These are phyloP conservation scores for Paramecium octaurelia DNA, from an alignment of 73 alveolate species.

Conservation along the genomic window DNA sequence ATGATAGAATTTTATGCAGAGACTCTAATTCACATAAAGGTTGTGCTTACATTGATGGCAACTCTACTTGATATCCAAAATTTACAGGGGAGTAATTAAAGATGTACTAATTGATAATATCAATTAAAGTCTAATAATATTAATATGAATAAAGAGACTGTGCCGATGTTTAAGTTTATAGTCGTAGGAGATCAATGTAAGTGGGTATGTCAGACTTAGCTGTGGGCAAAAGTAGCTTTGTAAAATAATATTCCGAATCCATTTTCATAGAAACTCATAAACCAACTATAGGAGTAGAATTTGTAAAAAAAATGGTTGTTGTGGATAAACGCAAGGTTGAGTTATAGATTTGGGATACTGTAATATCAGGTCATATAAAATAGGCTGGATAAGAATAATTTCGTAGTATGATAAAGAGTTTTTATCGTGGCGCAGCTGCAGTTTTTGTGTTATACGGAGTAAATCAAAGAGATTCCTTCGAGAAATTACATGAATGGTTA, in stretches of 20 bases:
- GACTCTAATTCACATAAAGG: not conserved
- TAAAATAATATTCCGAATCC: not conserved
- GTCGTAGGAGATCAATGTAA: not conserved
- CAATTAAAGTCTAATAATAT: not conserved
- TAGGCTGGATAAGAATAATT: conserved; percentile 11
- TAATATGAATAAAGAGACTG: not conserved
- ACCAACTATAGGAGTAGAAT: conserved; percentile 4
- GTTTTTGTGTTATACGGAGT: not conserved
- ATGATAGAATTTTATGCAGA: not conserved
- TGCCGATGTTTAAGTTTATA: not conserved
- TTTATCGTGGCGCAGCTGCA: conserved; percentile 23
- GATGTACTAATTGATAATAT: too few species aligned
- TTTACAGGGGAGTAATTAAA: too few species aligned
- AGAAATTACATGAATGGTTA: not conserved
- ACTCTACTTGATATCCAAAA: too few species aligned
- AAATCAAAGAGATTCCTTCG: not conserved
- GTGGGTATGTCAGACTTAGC: not conserved
- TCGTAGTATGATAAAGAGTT: not conserved
- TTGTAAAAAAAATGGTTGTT: not conserved
- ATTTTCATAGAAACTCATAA: not conserved
- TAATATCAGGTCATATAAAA: not conserved
- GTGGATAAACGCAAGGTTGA: not conserved
- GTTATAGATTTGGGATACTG: conserved; percentile 21
- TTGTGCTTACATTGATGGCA: too few species aligned
- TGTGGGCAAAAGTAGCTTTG: not conserved